phyloP scores from a whole-genome alignment of 805 yeast species.

The Saturnispora serradocipensis region DNA sequence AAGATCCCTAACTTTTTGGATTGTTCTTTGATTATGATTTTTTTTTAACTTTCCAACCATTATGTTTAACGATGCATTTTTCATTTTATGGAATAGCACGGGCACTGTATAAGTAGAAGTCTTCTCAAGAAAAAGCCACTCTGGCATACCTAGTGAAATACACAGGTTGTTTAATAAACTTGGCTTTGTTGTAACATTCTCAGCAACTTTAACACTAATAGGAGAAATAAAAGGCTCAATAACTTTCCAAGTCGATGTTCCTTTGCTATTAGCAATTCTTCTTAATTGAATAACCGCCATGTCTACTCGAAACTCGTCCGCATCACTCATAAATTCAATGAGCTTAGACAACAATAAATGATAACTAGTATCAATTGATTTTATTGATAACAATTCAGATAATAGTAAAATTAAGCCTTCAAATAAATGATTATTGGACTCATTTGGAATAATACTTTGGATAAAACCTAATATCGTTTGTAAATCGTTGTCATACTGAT shows the following conservation, averaged over 20 bases:
- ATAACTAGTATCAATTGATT: slow-evolving; percentile 53
- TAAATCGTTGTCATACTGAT: slow-evolving; percentile 35
- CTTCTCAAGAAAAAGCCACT: slow-evolving; percentile 51
- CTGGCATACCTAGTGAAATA: slow-evolving; percentile 54
- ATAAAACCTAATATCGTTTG: slow-evolving; percentile 35
- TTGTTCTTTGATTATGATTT: not conserved
- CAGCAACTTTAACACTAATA: slow-evolving; percentile 55
- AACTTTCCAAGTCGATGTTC: slow-evolving; percentile 67
- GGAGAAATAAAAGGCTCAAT: slow-evolving; percentile 73
- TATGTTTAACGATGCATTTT: slow-evolving; percentile 7
- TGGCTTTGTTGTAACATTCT: slow-evolving; percentile 39
- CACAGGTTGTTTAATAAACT: slow-evolving; percentile 51
- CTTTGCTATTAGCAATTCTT: slow-evolving; percentile 45
- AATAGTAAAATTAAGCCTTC: slow-evolving; percentile 55
- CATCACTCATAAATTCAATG: slow-evolving; percentile 55
- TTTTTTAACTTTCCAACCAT: slow-evolving; percentile 7
- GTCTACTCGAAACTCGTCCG: slow-evolving; percentile 56
- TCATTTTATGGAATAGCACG: slow-evolving; percentile 41
- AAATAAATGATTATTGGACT: slow-evolving; percentile 24
- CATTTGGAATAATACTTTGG: slow-evolving; percentile 33
- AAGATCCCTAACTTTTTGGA: slow-evolving; percentile 5
- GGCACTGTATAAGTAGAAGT: slow-evolving; percentile 75
- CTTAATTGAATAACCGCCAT: slow-evolving; percentile 59
- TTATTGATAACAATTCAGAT: slow-evolving; percentile 53
- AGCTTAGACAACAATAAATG: slow-evolving; percentile 58